Percentiles rank a stretch among this genome's conserved stretches.
These are phyloP conservation scores for Purshia tridentata DNA, from an alignment of 306 rosid genomes.

Conservation along the genomic window DNA sequence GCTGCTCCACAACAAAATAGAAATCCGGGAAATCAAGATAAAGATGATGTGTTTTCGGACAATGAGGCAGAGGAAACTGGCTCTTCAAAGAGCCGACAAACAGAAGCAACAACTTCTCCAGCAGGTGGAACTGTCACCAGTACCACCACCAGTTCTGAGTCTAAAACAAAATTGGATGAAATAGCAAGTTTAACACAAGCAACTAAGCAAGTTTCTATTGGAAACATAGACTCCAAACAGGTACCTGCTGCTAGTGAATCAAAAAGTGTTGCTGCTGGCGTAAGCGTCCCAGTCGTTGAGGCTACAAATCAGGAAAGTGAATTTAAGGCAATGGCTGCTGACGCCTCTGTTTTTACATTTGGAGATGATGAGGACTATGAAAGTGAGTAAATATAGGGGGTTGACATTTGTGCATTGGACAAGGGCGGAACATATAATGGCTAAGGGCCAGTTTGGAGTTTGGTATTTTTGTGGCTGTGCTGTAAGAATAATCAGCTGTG, in stretches of 20 bases:
- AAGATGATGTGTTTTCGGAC: slow-evolving; percentile 92
- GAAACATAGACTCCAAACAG: slow-evolving; percentile 40
- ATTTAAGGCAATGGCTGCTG: slow-evolving; percentile 99
- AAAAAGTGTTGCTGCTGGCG: slow-evolving; percentile 43
- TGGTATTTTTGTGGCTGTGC: too few relatives aligned
- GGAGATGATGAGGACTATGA: slow-evolving; percentile 97
- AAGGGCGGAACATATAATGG: too few relatives aligned
- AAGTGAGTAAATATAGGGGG: slow-evolving; percentile 59
- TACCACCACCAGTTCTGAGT: slow-evolving; percentile 42
- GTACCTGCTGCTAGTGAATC: slow-evolving; percentile 35
- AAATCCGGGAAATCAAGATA: slow-evolving; percentile 44
- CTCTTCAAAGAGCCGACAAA: slow-evolving; percentile 63
- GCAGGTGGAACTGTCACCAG: slow-evolving; percentile 39
- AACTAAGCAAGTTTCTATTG: slow-evolving; percentile 66
- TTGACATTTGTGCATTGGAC: slow-evolving; percentile 5
- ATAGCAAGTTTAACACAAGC: slow-evolving; percentile 53
- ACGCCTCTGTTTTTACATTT: slow-evolving; percentile 91
- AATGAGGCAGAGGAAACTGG: slow-evolving; percentile 66
- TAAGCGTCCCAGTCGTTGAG: slow-evolving; percentile 38
- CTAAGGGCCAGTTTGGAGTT: too few relatives aligned
- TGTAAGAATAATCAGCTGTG: too few relatives aligned
- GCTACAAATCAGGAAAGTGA: slow-evolving; percentile 70
- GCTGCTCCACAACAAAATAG: slow-evolving; percentile 36
- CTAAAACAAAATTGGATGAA: slow-evolving; percentile 42
- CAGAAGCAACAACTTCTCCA: slow-evolving; percentile 41